Evolutionary conservation across 805 yeast genomes (phyloP), one percentile per base, ranked within the genome.

Genomic region (Candida endomychidarum): DNA sequence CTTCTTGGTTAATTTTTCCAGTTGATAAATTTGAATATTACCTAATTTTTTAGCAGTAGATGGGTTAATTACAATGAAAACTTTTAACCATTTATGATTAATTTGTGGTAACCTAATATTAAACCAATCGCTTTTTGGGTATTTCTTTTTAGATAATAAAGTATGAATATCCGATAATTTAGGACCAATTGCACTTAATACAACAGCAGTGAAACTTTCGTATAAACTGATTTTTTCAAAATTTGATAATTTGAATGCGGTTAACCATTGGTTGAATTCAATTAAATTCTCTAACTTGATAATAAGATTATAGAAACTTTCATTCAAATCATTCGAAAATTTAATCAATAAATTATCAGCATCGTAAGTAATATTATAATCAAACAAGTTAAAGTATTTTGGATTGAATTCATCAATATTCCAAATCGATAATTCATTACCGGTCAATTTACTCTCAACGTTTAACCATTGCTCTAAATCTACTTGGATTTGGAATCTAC

Each of bases 181-280:
- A 3, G 78, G 65, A 1, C 83, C 87, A 48, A 77, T 79, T 7
- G 77, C 59, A 7, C 83, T 75, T 23, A 81, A 57, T 23, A 81
- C 59, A 2, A 80, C 83, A 5, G 85, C 88, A 0, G 86, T 80
- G 52, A 75, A 81, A 15, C 80, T 72, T 57, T 80, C 83, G 51
- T 76, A 80, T 38, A 81, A 62, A 34, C 75, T 72, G 14, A 70
- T 67, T 49, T 65, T 73, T 57, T 81, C 88, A 52, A 65, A 81
- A 47, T 72, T 75, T n/a, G 82, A 60, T 34, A 81, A 56, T 36
- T 72, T 61, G 24, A 81, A 55, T 3, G 80, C 75, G 1, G 79
- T 61, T 14, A 76, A 61, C 77, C 78, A 73, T 35, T 45, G 48
- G 31, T 47, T 41, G 40, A 57, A 50, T 16, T 62, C 68, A 8